phyloP scores from a whole-genome alignment of 1,139 yeast genomes.

The Yarrowia galli region DNA sequence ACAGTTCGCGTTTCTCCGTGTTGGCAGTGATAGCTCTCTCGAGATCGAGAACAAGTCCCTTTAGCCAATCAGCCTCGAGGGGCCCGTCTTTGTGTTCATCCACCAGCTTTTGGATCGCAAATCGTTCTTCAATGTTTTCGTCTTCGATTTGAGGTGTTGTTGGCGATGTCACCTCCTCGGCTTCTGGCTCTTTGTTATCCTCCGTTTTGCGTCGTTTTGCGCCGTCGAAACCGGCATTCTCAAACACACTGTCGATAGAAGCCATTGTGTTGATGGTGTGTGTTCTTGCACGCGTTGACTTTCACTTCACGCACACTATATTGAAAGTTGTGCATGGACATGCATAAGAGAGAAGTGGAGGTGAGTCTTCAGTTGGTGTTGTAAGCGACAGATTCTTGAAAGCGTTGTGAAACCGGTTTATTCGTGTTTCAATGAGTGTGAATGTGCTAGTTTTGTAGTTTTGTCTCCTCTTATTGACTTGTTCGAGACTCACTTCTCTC shows the following conservation, averaged over 20 bases:
- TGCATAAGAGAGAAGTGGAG: not conserved
- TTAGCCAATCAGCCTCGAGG: slow-evolving; percentile 7
- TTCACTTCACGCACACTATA: not conserved
- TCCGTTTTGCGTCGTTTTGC: slow-evolving; percentile 44
- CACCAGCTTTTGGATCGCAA: slow-evolving; percentile 43
- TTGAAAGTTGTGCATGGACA: slow-evolving; percentile 16
- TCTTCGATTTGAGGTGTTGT: slow-evolving; percentile 38
- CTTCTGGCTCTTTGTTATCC: slow-evolving; percentile 45
- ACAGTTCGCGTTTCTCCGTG: slow-evolving; percentile 47
- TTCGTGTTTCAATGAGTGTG: too few species aligned
- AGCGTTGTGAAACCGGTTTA: too few species aligned
- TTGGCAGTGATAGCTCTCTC: slow-evolving; percentile 48
- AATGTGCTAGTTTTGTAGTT: too few species aligned
- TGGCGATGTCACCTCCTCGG: slow-evolving; percentile 42
- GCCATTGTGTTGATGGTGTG: slow-evolving; percentile 1
- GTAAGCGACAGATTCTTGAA: too few species aligned
- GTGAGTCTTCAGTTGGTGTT: not conserved
- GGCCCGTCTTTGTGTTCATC: not conserved
- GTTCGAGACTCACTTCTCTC: too few species aligned
- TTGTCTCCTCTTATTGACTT: too few species aligned
- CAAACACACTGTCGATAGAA: slow-evolving; percentile 25
- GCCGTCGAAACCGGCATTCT: slow-evolving; percentile 47
- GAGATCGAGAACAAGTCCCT: slow-evolving; percentile 43
- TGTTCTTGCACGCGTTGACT: not conserved
- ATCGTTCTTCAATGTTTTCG: slow-evolving; percentile 41